phyloP scores from a whole-genome alignment of 495 filamentous ascomycete genomes.

The Neurospora sp. region DNA sequence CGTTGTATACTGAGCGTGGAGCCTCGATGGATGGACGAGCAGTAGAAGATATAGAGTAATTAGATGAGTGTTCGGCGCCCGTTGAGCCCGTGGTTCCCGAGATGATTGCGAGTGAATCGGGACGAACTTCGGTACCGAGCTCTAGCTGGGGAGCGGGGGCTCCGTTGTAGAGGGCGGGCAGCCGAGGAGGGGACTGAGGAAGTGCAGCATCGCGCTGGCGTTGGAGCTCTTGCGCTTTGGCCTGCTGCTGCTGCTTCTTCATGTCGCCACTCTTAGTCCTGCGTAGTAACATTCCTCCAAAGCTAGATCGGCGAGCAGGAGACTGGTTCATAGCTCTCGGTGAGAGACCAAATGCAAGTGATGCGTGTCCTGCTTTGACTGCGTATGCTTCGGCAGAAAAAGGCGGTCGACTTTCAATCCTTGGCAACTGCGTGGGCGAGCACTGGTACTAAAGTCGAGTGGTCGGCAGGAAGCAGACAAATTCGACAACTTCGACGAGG shows the following conservation, averaged over 20 bases:
- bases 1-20: slow-evolving; percentile 20
- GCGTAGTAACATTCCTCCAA: slow-evolving; percentile 57
- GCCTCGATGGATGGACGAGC: slow-evolving; percentile 37
- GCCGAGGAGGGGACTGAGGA: slow-evolving; percentile 61
- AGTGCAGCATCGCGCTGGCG: slow-evolving; percentile 57
- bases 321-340: slow-evolving; percentile 31
- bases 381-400: background rate
- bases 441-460: background rate
- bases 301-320: slow-evolving; percentile 39
- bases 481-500: background rate
- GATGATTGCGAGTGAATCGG: slow-evolving; percentile 55
- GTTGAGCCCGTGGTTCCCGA: slow-evolving; percentile 28
- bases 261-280: slow-evolving; percentile 74
- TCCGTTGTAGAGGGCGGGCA: slow-evolving; percentile 63
- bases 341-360: background rate
- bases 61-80: slow-evolving; percentile 28
- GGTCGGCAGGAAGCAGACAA: background rate
- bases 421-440: background rate
- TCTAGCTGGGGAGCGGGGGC: slow-evolving; percentile 48
- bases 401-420: background rate
- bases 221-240: slow-evolving; percentile 53
- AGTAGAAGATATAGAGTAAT: slow-evolving; percentile 13
- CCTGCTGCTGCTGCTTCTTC: slow-evolving; percentile 53
- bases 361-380: background rate
- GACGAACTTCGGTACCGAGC: slow-evolving; percentile 56